Base-by-base conservation (phyloP, 352 stramenopile genomes). In the Plasmopara viticola region DNA sequence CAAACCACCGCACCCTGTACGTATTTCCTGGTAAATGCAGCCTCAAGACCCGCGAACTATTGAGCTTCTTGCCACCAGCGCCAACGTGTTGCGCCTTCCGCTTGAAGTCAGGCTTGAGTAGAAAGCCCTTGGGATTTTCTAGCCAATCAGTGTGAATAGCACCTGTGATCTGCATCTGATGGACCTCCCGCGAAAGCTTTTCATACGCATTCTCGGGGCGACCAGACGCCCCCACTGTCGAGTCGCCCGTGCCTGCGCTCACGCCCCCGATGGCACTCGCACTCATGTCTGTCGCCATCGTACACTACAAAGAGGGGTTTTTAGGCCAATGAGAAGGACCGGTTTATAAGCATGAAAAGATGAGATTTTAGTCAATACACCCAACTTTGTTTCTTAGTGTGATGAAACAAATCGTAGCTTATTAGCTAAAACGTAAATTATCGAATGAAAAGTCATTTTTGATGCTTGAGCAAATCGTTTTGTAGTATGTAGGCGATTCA, bases 41-140 rank as follows among this genome's bases (percentile, higher is more conserved):
- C 29, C 82, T 74, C 53, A 94, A 59, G 9, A 86, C 56, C 33
- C 81, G 66, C n/a, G 81, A 87, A 49, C 68, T 83, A 55, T 90
- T 88, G 47, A 94, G 75, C 51, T 91, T 90, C 63, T 94, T 94
- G 41, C 84, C 84, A 17, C 84, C 84, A 7, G 84, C 84, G 5
- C 84, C 84, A 8, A 92, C 78, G 50, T 93, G 80, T 62, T 94
- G 84, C 44, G 79, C 70, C 49, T 87, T 87, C 15, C 84, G 82
- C 71, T 94, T 94, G 50, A 94, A 94, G 60, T 94, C 84, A 14
- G 84, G 84, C 44, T 94, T 94, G 51, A 93, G 76, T 33, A 94
- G 46, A 46, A 86, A 94, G 10, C 84, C 84, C 62, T 91, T 92
- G 46, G 84, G 84, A 64, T 94, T 94, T 64, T 94, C 84, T 33